phyloP scores from a whole-genome alignment of 108 stramenopile species.

The Skeletonema grethae region DNA sequence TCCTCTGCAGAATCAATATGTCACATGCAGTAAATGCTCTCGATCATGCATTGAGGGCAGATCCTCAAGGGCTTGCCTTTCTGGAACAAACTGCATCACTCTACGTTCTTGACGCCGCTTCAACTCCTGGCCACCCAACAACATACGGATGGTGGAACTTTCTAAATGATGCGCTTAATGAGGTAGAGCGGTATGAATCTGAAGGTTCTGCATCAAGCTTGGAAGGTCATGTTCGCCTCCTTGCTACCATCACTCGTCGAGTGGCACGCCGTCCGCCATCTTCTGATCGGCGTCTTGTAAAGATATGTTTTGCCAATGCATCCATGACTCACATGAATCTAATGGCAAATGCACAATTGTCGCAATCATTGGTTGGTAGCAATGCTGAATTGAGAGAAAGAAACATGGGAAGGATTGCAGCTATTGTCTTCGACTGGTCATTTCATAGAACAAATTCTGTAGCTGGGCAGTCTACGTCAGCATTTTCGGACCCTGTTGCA shows the following conservation, averaged over 20 bases:
- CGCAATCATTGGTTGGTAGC: slow-evolving; percentile 51
- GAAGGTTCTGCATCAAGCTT: slow-evolving; percentile 30
- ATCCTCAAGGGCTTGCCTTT: slow-evolving; percentile 66
- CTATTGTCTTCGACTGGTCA: slow-evolving; percentile 69
- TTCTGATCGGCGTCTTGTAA: slow-evolving; percentile 56
- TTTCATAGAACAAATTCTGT: slow-evolving; percentile 25
- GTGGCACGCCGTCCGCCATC: slow-evolving; percentile 69
- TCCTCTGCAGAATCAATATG: background rate
- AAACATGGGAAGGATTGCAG: slow-evolving; percentile 79
- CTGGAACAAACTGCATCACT: slow-evolving; percentile 73
- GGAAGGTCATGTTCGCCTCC: slow-evolving; percentile 60
- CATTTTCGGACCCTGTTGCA: slow-evolving; percentile 68
- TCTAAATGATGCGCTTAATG: slow-evolving; percentile 78
- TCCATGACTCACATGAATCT: slow-evolving; percentile 40
- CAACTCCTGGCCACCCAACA: slow-evolving; percentile 56
- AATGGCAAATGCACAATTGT: slow-evolving; percentile 30
- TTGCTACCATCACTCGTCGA: slow-evolving; percentile 68
- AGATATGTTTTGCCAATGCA: slow-evolving; percentile 72
- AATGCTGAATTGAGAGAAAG: slow-evolving; percentile 77
- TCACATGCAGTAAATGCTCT: slow-evolving; percentile 61
- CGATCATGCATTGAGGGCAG: slow-evolving; percentile 65
- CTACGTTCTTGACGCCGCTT: slow-evolving; percentile 76
- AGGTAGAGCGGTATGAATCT: slow-evolving; percentile 68
- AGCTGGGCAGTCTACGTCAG: slow-evolving; percentile 22
- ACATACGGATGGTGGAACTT: slow-evolving; percentile 87